Base-by-base conservation (phyloP, 345 rosid genomes). In the Populus ilicifolia region DNA sequence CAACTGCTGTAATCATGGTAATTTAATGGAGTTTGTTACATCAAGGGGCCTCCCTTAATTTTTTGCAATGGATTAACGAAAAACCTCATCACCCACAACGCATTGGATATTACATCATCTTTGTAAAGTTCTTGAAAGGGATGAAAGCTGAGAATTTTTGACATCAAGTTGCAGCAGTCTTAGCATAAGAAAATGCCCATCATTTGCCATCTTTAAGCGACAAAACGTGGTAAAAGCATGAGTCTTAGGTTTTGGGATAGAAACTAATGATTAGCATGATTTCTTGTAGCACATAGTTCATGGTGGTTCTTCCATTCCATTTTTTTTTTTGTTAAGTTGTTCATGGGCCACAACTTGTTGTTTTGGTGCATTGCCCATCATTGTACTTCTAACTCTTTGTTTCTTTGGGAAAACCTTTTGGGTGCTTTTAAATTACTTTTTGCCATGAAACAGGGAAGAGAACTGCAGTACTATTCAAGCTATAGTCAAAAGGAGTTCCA, bases 141-240 rank as follows among this genome's bases (percentile, higher is more conserved):
- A 33, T 63, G n/a, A 76, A 65, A 5, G 29, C 64, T 23, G 13
- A 10, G 64, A 23, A 23, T 59, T 59, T 23, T 4, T 59, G 23
- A 21, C 61, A 54, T 20, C 4, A 54, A 54, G 61, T 54, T 9
- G 29, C 64, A 59, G 50, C 50, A 46, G 50, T 46, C 50, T 46
- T 46, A 13, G 17, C 50, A 46, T 14, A 23, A n/a, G 48, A 36
- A 72, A 50, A 17, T 35, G 43, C 8, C 14, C 54, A 73, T 74
- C 62, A 68, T 54, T 41, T n/a, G 10, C 61, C 69, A 59, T 30
- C 78, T 69, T 79, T 79, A 61, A 44, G 66, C 18, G 82, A 79
- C 82, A 79, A 79, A 79, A 79, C 82, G 82, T 79, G 82, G 78
- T 46, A 56, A 74, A 74, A 73, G 82, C 27, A 33, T n/a, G 64